These are phyloP conservation scores for Hymenoscyphus repandus DNA, from an alignment of 2,329 filamentous ascomycete species.

Conservation along the genomic window DNA sequence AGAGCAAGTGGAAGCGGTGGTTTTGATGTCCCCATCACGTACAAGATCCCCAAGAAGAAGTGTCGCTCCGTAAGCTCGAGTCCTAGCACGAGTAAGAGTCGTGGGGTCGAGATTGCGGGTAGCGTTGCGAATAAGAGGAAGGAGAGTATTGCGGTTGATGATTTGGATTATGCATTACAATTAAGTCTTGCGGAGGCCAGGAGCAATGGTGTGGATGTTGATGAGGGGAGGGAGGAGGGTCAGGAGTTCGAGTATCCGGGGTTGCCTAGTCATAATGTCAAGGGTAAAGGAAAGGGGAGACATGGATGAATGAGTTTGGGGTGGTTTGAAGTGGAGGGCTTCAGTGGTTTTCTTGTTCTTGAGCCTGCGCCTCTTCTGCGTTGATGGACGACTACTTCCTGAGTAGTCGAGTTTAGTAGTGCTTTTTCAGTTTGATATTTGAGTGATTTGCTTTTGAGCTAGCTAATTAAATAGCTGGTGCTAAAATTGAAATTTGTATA, in stretches of 20 bases:
- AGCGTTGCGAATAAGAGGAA: conserved; percentile 3
- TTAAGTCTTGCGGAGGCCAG: conserved; percentile 55
- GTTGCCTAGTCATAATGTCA: conserved; percentile 22
- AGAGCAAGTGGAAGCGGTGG: conserved; percentile 42
- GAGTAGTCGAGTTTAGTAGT: no score
- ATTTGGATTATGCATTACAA: conserved; percentile 54
- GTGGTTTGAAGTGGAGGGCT: no score
- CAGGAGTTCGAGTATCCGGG: conserved; percentile 35
- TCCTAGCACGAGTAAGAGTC: conserved; percentile 28
- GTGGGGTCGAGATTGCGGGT: conserved; percentile 6
- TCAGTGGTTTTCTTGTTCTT: no score
- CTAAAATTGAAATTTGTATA: no score
- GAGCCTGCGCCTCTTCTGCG: no score
- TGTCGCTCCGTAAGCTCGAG: conserved; percentile 34
- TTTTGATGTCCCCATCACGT: conserved; percentile 47
- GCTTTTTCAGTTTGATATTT: no score
- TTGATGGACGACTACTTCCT: no score
- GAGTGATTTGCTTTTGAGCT: no score
- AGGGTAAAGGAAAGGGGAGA: conserved; percentile 40
- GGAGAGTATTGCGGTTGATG: conserved; percentile 37
- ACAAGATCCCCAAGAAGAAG: conserved; percentile 39
- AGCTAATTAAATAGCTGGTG: no score
- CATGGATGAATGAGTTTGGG: neutral
- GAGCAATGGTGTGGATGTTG: conserved; percentile 28
- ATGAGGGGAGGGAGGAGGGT: conserved; percentile 15